A percentile compares a stretch with the other conserved stretches of the same genome.
These are phyloP conservation scores for Citrus inodora DNA, from an alignment of 345 rosid species.

Conservation along the genomic window DNA sequence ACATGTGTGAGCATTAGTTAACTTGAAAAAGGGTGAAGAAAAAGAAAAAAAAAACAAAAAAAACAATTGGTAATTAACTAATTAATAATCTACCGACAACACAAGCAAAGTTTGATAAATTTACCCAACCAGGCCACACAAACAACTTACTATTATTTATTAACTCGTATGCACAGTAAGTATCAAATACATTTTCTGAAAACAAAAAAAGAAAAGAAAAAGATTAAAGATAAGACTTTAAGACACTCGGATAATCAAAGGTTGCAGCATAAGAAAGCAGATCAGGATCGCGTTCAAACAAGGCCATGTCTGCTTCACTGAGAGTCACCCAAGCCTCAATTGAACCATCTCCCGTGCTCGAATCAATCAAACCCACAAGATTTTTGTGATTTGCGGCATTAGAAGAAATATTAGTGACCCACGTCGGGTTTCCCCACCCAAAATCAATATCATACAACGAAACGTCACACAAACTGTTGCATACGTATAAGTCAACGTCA, in stretches of 20 bases:
- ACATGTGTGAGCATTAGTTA: no score
- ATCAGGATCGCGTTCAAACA: conserved; percentile 37
- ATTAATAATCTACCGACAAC: neutral
- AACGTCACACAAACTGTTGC: conserved; percentile 19
- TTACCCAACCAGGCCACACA: neutral
- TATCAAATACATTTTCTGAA: neutral
- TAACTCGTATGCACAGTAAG: neutral
- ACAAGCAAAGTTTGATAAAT: neutral
- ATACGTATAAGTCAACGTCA: conserved; percentile 16
- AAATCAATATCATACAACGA: conserved; percentile 30
- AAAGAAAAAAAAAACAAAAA: no score
- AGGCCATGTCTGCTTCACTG: conserved; percentile 32
- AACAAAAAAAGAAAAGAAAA: no score
- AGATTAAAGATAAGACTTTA: neutral
- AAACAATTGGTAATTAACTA: no score
- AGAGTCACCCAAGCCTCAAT: conserved; percentile 50
- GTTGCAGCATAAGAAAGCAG: conserved; percentile 32
- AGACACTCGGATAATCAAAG: conserved; percentile 26
- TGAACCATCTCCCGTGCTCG: conserved; percentile 31
- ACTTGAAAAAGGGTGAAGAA: no score
- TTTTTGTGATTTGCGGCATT: neutral
- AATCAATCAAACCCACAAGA: conserved; percentile 23
- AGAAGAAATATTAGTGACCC: conserved; percentile 25
- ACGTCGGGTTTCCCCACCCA: conserved; percentile 43
- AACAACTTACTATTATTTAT: neutral